These are phyloP conservation scores for Usnea hakonensis DNA, from an alignment of 495 filamentous ascomycete genomes.

Conservation along the genomic window DNA sequence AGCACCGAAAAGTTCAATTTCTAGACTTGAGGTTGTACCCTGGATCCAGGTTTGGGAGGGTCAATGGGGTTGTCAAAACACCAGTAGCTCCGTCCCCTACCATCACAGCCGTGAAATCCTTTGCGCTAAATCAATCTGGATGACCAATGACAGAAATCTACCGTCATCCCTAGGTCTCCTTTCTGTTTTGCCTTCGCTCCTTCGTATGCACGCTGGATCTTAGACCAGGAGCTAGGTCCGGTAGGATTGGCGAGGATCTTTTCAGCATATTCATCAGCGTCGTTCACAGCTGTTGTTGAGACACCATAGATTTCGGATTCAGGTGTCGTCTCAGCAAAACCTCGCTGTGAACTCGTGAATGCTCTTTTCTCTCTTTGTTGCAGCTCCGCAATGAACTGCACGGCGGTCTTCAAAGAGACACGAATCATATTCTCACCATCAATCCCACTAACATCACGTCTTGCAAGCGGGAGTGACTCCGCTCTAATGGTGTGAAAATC, in stretches of 20 bases:
- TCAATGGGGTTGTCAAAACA: no score
- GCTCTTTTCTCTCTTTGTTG: not conserved
- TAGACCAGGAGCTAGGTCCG: not conserved
- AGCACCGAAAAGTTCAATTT: no score
- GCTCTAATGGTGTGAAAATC: not conserved
- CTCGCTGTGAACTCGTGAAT: not conserved
- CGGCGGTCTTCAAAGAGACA: not conserved
- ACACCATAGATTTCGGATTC: not conserved
- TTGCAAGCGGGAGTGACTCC: not conserved
- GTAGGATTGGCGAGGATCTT: not conserved
- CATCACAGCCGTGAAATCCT: no score
- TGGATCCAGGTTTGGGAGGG: no score
- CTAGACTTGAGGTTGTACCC: no score
- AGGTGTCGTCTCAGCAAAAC: not conserved
- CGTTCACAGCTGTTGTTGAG: not conserved
- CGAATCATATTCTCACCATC: not conserved
- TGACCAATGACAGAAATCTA: no score
- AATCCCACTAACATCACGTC: not conserved
- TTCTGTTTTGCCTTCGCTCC: not conserved
- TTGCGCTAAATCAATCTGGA: no score
- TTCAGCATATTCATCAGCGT: not conserved
- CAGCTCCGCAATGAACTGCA: not conserved
- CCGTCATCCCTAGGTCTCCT: no score
- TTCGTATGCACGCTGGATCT: not conserved
- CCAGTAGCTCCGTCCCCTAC: no score